These are phyloP conservation scores for Porodaedalea pini DNA, from an alignment of 1,284 basidiomycete species.

Conservation along the genomic window DNA sequence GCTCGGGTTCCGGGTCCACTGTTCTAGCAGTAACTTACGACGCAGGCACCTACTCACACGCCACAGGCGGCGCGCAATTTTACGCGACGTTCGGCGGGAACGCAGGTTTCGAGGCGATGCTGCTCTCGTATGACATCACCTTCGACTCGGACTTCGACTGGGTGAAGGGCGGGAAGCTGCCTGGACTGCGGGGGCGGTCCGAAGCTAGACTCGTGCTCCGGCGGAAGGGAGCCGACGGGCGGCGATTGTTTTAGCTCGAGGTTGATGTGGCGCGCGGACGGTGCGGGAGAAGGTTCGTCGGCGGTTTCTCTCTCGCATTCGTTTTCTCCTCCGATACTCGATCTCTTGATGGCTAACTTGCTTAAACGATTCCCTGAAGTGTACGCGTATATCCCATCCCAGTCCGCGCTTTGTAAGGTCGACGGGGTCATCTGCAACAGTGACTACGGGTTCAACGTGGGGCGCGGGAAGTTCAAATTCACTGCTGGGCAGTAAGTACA, in stretches of 20 bases:
- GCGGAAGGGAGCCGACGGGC: conserved; percentile 39
- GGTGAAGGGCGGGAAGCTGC: conserved; percentile 46
- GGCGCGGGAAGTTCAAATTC: conserved; percentile 38
- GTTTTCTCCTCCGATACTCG: background rate
- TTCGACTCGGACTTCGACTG: conserved; percentile 55
- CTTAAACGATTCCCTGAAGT: conserved; percentile 38
- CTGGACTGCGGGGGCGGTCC: conserved; percentile 42
- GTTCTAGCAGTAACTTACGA: conserved; percentile 67
- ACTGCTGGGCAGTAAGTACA: conserved; percentile 50
- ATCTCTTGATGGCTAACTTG: conserved; percentile 11
- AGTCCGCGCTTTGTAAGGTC: conserved; percentile 37
- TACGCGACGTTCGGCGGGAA: conserved; percentile 60
- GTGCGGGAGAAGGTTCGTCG: conserved; percentile 39
- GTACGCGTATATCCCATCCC: conserved; percentile 58
- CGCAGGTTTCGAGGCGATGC: conserved; percentile 54
- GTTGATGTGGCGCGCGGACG: conserved; percentile 43
- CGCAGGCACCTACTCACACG: conserved; percentile 54
- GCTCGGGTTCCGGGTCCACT: conserved; percentile 39
- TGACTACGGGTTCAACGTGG: conserved; percentile 41
- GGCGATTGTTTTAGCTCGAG: conserved; percentile 44
- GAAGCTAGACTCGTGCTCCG: conserved; percentile 37
- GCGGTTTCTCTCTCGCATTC: too few relatives aligned
- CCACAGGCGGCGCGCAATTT: conserved; percentile 62
- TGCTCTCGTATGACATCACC: conserved; percentile 67
- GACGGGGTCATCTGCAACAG: conserved; percentile 36